Percentiles rank a stretch among this genome's conserved stretches.
Conservation (phyloP, 306 rosid species). For the Carpinus viminea region DNA sequence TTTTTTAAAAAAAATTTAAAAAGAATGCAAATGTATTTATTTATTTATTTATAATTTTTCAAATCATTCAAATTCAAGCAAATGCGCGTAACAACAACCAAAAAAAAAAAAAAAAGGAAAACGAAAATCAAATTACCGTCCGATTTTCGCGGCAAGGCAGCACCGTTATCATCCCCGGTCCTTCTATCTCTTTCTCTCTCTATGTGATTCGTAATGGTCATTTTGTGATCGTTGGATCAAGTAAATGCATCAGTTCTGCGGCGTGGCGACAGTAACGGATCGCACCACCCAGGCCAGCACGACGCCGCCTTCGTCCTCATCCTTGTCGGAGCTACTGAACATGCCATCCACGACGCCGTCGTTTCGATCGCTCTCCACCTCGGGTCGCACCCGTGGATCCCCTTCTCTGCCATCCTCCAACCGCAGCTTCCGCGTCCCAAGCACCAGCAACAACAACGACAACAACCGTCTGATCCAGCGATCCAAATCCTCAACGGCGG, state of each 20-base stretch:
- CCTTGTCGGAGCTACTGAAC: not conserved
- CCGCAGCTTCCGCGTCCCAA: too few relatives aligned
- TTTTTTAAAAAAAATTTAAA: too few relatives aligned
- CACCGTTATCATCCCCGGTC: not conserved
- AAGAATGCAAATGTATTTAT: too few relatives aligned
- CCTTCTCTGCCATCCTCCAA: too few relatives aligned
- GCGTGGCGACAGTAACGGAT: not conserved
- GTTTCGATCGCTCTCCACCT: conserved; percentile 15
- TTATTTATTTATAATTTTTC: too few relatives aligned
- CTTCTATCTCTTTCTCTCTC: not conserved
- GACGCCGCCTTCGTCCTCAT: not conserved
- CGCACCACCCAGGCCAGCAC: not conserved
- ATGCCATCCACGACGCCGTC: conserved; percentile 5
- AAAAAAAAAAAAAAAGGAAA: not conserved
- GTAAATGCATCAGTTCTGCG: not conserved
- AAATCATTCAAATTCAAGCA: not conserved
- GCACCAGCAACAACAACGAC: not conserved
- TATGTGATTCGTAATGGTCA: not conserved
- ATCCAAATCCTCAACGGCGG: conserved; percentile 28
- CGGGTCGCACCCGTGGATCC: not conserved
- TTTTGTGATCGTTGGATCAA: conserved; percentile 2
- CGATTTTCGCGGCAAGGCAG: conserved; percentile 27
- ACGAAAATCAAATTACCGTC: not conserved
- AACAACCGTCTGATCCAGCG: conserved; percentile 22
- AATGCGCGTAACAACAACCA: not conserved